phyloP scores from a whole-genome alignment of 257 asterid genomes.

The Eustoma russellianum region DNA sequence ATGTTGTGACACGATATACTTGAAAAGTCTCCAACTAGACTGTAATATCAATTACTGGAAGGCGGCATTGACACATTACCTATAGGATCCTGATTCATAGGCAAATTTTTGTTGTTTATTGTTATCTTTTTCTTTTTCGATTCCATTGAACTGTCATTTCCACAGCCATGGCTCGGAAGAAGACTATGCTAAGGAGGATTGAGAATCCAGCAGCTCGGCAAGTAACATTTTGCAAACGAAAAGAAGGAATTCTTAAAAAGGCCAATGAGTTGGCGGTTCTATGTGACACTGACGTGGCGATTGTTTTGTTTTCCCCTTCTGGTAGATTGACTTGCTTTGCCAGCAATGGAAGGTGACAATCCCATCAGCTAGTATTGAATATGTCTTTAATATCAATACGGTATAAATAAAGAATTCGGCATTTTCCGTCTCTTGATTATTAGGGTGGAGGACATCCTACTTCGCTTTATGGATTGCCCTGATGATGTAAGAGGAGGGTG shows the following conservation, averaged over 20 bases:
- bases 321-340: constrained; percentile 50
- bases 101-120: no score
- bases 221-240: constrained; percentile 39
- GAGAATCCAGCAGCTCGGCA: constrained; percentile 46
- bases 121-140: not conserved
- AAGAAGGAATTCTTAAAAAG: constrained; percentile 61
- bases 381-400: no score
- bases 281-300: constrained; percentile 55
- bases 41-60: no score
- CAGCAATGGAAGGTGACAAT: constrained; percentile 41
- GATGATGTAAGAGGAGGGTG: constrained; percentile 56
- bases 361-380: not conserved
- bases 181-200: constrained; percentile 36
- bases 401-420: no score
- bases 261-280: constrained; percentile 51
- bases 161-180: constrained; percentile 45
- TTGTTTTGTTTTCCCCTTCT: constrained; percentile 58
- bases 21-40: no score
- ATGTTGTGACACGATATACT: no score
- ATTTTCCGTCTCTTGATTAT: not conserved
- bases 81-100: no score
- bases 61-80: no score
- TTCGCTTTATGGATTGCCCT: constrained; percentile 44
- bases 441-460: constrained; percentile 61
- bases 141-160: constrained; percentile 1